These are phyloP conservation scores for Pichia gijzeniarum DNA, from an alignment of 805 yeast genomes.

Conservation along the genomic window DNA sequence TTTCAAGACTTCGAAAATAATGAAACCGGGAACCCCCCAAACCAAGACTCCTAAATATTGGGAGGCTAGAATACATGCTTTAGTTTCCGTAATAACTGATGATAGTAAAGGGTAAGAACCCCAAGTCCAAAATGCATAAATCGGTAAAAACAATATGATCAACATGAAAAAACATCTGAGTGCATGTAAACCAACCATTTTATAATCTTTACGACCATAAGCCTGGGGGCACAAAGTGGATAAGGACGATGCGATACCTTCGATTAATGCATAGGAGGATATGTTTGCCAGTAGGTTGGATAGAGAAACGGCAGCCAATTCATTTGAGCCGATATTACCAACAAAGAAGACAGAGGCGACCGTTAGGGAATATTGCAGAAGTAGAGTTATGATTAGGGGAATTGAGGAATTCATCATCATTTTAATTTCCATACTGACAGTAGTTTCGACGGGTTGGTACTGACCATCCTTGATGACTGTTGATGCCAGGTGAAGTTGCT, in stretches of 20 bases:
- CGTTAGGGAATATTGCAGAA: slow-evolving; percentile 48
- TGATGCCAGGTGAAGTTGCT: slow-evolving; percentile 15
- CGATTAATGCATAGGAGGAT: slow-evolving; percentile 49
- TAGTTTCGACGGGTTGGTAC: slow-evolving; percentile 37
- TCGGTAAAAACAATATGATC: slow-evolving; percentile 32
- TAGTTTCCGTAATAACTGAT: slow-evolving; percentile 40
- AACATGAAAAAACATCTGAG: slow-evolving; percentile 46
- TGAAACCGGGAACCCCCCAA: slow-evolving; percentile 52
- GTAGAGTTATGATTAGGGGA: slow-evolving; percentile 47
- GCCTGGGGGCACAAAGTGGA: slow-evolving; percentile 59
- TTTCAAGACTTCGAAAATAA: slow-evolving; percentile 50
- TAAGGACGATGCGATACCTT: slow-evolving; percentile 51
- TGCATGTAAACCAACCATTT: slow-evolving; percentile 44
- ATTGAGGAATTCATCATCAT: slow-evolving; percentile 38
- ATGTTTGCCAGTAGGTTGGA: slow-evolving; percentile 53
- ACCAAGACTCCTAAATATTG: slow-evolving; percentile 40
- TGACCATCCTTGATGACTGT: slow-evolving; percentile 20
- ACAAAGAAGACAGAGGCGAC: slow-evolving; percentile 50
- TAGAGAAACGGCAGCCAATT: slow-evolving; percentile 52
- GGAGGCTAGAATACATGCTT: slow-evolving; percentile 42
- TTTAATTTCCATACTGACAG: slow-evolving; percentile 30
- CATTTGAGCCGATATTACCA: slow-evolving; percentile 54
- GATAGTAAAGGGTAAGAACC: slow-evolving; percentile 28
- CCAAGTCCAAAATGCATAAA: slow-evolving; percentile 37
- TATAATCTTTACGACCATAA: slow-evolving; percentile 46